Base-by-base conservation (phyloP, 2,329 filamentous ascomycete species). In the Fusarium solani-melongenae region DNA sequence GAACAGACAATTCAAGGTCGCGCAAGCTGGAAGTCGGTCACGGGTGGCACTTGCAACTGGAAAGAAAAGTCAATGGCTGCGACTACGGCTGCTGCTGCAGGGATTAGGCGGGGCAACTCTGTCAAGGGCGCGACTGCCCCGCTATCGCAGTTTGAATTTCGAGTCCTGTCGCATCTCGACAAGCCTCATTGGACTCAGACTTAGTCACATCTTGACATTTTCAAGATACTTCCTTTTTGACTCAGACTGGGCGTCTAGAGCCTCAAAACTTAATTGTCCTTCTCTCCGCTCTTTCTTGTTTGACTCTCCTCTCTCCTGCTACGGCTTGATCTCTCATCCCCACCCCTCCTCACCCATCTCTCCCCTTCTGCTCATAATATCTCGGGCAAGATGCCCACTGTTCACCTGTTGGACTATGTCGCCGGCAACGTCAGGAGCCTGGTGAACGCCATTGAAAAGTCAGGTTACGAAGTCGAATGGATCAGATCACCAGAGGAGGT, bases 391-490 rank as follows among this genome's bases (percentile, higher is more conserved):
- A 95, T 95, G 92, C 91, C 93, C 73, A 94, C 89, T 57, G 93
- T 96, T 73, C 90, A 96, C 84, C 85, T 96, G 64, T 84, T 93
- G 78, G 88, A 98, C 86, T 98, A 98, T 82, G 96, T 98, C 75
- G 96, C 96, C 70, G 96, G 96, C 80, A 99, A 99, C 83, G 92
- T 99, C 77, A 93, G 96, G 74, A 98, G 95, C 73, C 90, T 99
- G 78, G 96, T 95, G 81, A 99, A 99, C 87, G 96, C 96, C 78
- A 97, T 99, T 79, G 96, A 99, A 83, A 97, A 96, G 84, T 89
- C 96, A 67, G 96, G 96, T 70, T 98, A 96, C 82, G 90, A 93
- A 51, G 94, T 99, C 55, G 93, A 96, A 86, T 98, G 96, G 96
- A 88, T 99, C 76, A 92, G 89, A 78, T 91, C 91, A 36, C 96